Evolutionary conservation across 768 basidiomycete species (phyloP).

Genomic region (Tulasnella sp.): DNA sequence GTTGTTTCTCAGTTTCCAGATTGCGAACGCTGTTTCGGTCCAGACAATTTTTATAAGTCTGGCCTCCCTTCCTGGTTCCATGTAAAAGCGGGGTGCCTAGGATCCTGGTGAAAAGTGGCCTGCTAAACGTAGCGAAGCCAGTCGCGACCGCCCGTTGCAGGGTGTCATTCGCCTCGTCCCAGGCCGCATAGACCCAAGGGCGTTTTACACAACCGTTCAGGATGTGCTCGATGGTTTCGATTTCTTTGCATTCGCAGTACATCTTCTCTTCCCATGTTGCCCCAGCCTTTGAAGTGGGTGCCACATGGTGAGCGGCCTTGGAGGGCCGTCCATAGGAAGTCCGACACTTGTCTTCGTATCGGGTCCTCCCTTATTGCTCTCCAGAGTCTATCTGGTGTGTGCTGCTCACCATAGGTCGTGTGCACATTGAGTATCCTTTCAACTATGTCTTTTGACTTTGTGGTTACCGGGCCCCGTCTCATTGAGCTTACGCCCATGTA

Average conservation of each 20-base stretch:
- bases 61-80: not conserved
- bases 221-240: conserved; percentile 5
- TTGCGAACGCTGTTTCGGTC: not conserved
- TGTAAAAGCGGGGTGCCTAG: not conserved
- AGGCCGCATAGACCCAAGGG: not conserved
- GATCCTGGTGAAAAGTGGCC: not conserved
- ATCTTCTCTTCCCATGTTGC: not conserved
- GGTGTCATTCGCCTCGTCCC: not conserved
- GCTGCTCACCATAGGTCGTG: not conserved
- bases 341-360: not conserved
- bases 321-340: conserved; percentile 7
- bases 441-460: not conserved
- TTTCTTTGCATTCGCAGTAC: not conserved
- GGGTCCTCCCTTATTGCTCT: not conserved
- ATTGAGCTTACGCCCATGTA: not conserved
- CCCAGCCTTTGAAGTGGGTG: not conserved
- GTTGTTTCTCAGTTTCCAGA: not conserved
- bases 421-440: not conserved
- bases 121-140: too few relatives aligned
- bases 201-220: not conserved
- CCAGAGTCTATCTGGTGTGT: not conserved
- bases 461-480: not conserved
- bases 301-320: not conserved
- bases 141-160: not conserved
- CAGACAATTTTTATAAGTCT: not conserved